Evolutionary conservation across 1,284 basidiomycete genomes (phyloP).

Genomic region (Macrocybe sp.): DNA sequence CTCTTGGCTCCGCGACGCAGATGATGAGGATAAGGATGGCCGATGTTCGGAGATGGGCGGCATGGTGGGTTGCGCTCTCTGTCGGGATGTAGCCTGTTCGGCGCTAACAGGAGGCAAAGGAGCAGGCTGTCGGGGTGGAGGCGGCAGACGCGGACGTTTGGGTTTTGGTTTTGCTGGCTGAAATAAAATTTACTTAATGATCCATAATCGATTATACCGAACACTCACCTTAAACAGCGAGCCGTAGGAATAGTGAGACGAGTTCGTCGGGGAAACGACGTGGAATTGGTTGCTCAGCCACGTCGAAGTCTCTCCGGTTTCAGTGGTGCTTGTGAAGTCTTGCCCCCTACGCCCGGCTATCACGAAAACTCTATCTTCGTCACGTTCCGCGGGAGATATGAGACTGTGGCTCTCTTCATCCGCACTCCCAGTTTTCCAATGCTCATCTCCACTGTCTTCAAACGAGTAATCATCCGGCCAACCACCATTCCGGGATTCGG

Average conservation of each 20-base stretch:
- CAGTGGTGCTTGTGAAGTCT: conserved; percentile 19
- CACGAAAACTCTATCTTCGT: conserved; percentile 17
- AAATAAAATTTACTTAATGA: not conserved
- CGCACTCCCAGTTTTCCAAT: not conserved
- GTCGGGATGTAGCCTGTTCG: not conserved
- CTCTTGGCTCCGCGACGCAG: too few relatives aligned
- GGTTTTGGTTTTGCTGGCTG: not conserved
- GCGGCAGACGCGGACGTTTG: conserved; percentile 19
- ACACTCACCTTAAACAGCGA: too few relatives aligned
- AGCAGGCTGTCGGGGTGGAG: conserved; percentile 21
- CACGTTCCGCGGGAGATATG: conserved; percentile 7
- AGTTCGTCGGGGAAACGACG: conserved; percentile 11
- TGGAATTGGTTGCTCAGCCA: conserved; percentile 8
- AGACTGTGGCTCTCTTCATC: conserved; percentile 9
- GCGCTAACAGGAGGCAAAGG: conserved; percentile 21
- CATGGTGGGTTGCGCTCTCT: too few relatives aligned
- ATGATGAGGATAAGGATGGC: too few relatives aligned
- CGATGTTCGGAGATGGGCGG: too few relatives aligned
- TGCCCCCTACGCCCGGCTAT: conserved; percentile 14
- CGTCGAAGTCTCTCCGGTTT: conserved; percentile 14
- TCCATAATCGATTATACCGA: too few relatives aligned
- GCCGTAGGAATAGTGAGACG: not conserved
- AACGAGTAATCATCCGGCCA: conserved; percentile 5
- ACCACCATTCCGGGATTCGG: too few relatives aligned
- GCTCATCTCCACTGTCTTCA: conserved; percentile 10